Evolutionary conservation across 1,284 basidiomycete species (phyloP), one percentile per base, ranked within the genome.

Genomic region (Pisolithus thermaeus): DNA sequence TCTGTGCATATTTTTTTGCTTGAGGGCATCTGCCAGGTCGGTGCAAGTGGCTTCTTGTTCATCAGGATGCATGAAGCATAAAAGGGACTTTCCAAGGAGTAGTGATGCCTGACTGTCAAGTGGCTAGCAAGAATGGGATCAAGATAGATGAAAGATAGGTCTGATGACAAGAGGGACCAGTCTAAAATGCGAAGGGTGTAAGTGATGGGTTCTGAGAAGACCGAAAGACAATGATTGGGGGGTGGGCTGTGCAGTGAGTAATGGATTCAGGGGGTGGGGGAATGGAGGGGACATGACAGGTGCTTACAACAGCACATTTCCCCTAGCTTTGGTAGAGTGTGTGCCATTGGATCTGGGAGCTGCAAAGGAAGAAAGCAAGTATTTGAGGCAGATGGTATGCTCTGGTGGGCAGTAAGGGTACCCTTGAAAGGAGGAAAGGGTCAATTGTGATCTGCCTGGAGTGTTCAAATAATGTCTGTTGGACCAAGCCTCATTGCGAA

Each of bases 1-100:
- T 48, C 94, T 95, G 69, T 96, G 91, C 52, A 95, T 74, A 12
- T 89, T 92, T 60, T 85, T 81, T 59, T 80, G 83, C 53, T 87
- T 79, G 53, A 96, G 78, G 7, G 94, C 92, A 55, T 80, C 81
- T 44, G 80, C 78, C 42, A 97, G 77, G 71, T 96, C 92, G 36
- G 77, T 73, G 58, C 82, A 78, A 2, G 91, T 91, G 53, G 87
- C 86, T 1, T 81, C 77, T 53, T 87, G 81, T 63, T 97, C 95
- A 52, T 90, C 89, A 20, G 92, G 92, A 63, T 97, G 93, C 41
- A 97, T 90, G 64, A 92, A 95, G 52, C 84, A 79, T 55, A 97
- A 77, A 39, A 97, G 77, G 20, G 84, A 82, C 59, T 82, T 83
- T 50, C 88, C 89, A 57, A 92, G 71, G 64, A 97, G 77, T 18